Percentiles rank a stretch among this genome's conserved stretches.
These are phyloP conservation scores for Phytopythium aichiense DNA, from an alignment of 352 stramenopile genomes.

Conservation along the genomic window DNA sequence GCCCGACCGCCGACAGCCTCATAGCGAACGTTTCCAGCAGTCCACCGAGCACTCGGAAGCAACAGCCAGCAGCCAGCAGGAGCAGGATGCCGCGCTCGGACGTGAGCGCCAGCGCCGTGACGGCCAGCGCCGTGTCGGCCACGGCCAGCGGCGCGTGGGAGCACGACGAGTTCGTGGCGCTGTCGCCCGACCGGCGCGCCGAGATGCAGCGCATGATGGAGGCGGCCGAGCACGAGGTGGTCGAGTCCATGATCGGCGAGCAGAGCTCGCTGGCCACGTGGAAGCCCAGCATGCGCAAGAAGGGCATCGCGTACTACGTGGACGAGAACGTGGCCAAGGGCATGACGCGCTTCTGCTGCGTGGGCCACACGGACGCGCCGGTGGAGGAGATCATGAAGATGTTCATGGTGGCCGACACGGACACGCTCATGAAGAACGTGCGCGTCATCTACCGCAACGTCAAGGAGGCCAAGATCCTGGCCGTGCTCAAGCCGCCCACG, in stretches of 20 bases:
- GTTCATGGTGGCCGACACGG: conserved; percentile 35
- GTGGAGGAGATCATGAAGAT: conserved; percentile 44
- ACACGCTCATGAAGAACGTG: conserved; percentile 41
- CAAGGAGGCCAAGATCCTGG: conserved; percentile 41
- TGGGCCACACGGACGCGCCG: conserved; percentile 30
- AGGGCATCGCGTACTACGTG: conserved; percentile 42
- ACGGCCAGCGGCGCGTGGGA: conserved; percentile 3
- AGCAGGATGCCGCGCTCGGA: conserved; percentile 6
- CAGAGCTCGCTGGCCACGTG: conserved; percentile 13
- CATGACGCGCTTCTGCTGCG: conserved; percentile 45
- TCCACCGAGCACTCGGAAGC: background rate
- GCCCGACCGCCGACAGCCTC: background rate
- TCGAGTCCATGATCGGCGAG: conserved; percentile 22
- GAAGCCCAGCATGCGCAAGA: conserved; percentile 29
- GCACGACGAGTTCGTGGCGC: conserved; percentile 10
- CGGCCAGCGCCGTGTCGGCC: background rate
- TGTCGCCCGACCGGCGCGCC: conserved; percentile 17
- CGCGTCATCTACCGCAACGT: conserved; percentile 48
- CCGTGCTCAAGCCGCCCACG: conserved; percentile 24
- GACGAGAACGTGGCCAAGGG: conserved; percentile 34
- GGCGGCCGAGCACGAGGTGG: conserved; percentile 16
- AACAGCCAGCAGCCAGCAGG: background rate
- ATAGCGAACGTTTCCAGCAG: too few relatives aligned
- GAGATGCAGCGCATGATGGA: conserved; percentile 19
- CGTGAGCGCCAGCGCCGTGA: background rate